Conservation (phyloP, 2,329 filamentous ascomycete species). For the Talaromyces funiculosus region DNA sequence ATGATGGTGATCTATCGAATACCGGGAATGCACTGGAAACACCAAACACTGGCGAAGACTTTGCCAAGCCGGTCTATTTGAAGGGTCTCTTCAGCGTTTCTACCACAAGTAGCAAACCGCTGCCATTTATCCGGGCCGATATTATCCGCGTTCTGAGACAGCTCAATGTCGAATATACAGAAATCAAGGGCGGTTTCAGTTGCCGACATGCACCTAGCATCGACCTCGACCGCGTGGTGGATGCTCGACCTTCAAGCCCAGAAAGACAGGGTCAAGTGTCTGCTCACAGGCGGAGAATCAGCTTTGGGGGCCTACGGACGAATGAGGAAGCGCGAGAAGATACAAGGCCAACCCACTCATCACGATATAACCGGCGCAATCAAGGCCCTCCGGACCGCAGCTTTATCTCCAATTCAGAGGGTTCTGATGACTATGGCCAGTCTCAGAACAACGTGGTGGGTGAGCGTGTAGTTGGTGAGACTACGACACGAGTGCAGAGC, state of each 20-base stretch:
- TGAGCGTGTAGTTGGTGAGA: slow-evolving; percentile 70
- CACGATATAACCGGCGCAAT: slow-evolving; percentile 39
- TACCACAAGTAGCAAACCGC: slow-evolving; percentile 87
- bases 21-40: slow-evolving; percentile 48
- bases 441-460: slow-evolving; percentile 41
- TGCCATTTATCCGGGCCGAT: slow-evolving; percentile 77
- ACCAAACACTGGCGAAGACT: slow-evolving; percentile 60
- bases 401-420: slow-evolving; percentile 78
- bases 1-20: slow-evolving; percentile 70
- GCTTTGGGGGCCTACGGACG: slow-evolving; percentile 66
- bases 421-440: slow-evolving; percentile 68
- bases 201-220: slow-evolving; percentile 88
- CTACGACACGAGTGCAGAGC: slow-evolving; percentile 83
- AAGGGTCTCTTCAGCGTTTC: slow-evolving; percentile 97
- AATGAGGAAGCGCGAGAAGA: slow-evolving; percentile 64
- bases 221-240: slow-evolving; percentile 68
- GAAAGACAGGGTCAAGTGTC: slow-evolving; percentile 43
- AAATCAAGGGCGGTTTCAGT: slow-evolving; percentile 89
- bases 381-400: slow-evolving; percentile 57
- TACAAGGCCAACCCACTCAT: slow-evolving; percentile 45
- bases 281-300: slow-evolving; percentile 71
- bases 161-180: slow-evolving; percentile 81
- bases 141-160: slow-evolving; percentile 85
- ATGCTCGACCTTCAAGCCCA: slow-evolving; percentile 56
- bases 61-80: slow-evolving; percentile 82